Evolutionary conservation across 2,329 filamentous ascomycete genomes (phyloP), one percentile per base, ranked within the genome.

Genomic region (Neonectria ditissima): DNA sequence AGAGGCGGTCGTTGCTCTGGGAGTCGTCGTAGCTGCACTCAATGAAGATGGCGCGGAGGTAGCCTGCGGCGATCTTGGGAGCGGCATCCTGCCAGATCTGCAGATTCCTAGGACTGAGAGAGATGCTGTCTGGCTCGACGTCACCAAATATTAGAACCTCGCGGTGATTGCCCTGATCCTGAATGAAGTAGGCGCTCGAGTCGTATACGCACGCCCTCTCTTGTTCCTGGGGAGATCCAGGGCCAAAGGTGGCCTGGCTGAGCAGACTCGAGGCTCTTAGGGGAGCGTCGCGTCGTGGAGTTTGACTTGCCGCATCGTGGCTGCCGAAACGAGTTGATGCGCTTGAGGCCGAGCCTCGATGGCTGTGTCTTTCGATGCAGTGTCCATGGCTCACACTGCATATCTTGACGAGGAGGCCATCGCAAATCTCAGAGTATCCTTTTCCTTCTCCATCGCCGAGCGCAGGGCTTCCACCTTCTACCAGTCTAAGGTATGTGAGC

Each of bases 101-200:
- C n/a, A 86, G 81, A 69, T 96, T 98, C 24, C 94, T 89, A 1
- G 95, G 94, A 1, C 88, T 91, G 2, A 95, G 79, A 0, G 93
- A 97, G 26, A 98, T 80, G 9, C 89, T 91, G 78, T 99, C 96
- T 1, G 96, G 94, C 75, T 99, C 96, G 39, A 98, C 92, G 69
- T 99, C 96, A 18, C 96, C 96, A 75, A 97, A 98, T 52, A 99
- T 92, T 63, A 99, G 87, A 3, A 98, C 87, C 78, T 99, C 95
- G 32, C 86, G 86, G 1, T 87, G 86, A 0, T 89, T 91, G 1
- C 81, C 76, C 34, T 90, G 83, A 63, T 96, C 92, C 39, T 93
- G 91, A 68, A 99, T 92, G 78, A 99, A 98, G 79, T 94, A 98
- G 0, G 93, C 95, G 18, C 94, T 96, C 67, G 93, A 97, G 76